These are phyloP conservation scores for Neurospora sp. DNA, from an alignment of 495 filamentous ascomycete species.

Conservation along the genomic window DNA sequence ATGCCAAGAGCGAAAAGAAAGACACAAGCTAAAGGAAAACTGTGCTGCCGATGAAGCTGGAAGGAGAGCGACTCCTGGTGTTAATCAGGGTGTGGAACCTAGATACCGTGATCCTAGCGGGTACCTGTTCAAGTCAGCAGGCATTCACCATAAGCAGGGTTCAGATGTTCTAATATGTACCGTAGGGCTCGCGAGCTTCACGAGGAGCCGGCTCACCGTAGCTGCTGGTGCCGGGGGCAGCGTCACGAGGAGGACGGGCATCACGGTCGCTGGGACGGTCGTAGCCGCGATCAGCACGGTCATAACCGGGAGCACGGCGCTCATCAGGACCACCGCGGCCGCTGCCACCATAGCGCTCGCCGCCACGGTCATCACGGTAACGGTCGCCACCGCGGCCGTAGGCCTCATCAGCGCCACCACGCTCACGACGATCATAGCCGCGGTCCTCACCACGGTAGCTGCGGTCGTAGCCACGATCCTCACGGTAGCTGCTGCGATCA, in stretches of 20 bases:
- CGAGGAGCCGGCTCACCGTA: conserved; percentile 53
- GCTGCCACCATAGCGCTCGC: conserved; percentile 28
- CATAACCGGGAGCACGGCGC: conserved; percentile 42
- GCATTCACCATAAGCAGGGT: neutral
- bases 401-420: conserved; percentile 44
- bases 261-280: conserved; percentile 41
- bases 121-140: conserved; percentile 13
- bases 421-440: conserved; percentile 50
- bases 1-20: conserved; percentile 21
- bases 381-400: conserved; percentile 37
- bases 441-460: conserved; percentile 42
- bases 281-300: conserved; percentile 42
- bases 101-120: conserved; percentile 12
- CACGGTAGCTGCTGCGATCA: conserved; percentile 29
- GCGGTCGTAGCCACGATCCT: conserved; percentile 46
- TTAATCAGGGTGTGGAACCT: neutral
- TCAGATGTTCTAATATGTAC: conserved; percentile 9
- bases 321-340: conserved; percentile 39
- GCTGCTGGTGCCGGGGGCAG: conserved; percentile 35
- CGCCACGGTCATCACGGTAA: conserved; percentile 34
- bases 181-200: conserved; percentile 44
- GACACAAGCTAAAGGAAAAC: conserved; percentile 15
- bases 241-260: conserved; percentile 37
- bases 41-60: conserved; percentile 14
- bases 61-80: neutral